Evolutionary conservation across 192 early-diverging fungal genomes (phyloP), one percentile per base, ranked within the genome.

Genomic region (Linderina pennispora): DNA sequence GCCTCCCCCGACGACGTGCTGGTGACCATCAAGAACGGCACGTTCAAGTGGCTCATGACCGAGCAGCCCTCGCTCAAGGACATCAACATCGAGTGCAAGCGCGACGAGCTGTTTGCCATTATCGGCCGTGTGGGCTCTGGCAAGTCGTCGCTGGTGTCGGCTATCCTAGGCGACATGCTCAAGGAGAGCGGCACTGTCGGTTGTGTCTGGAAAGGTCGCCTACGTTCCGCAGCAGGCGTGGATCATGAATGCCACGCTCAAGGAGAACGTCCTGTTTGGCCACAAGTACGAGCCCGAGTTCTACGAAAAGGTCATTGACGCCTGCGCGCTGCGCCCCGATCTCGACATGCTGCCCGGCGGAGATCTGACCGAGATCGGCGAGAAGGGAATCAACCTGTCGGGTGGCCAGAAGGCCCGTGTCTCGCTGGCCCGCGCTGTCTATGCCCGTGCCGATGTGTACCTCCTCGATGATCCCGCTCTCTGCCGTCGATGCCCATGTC

Each of bases 211-310:
- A 11, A 31, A 11, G 6, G 11, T 31, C 28, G 28, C 28, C 28
- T 31, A 31, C 11, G 28, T 31, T 5, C 28, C 28, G 11, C 28
- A 31, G 28, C 28, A 31, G 49, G 49, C 49, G 11, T 50, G 85
- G 32, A 88, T 89, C 3, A 87, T 91, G 20, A 92, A 94, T 57
- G 76, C 86, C 17, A 72, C 81, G 24, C 82, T 86, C 32, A 77
- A 88, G 36, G 90, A 97, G 39, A 98, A 98, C 62, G 88, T 99
- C 64, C 40, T 88, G 17, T 94, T 97, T 80, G 94, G 92, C 3
- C 73, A 77, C 39, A 72, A 74, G 2, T 93, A 73, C 58, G 84
- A 93, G 22, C 65, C 73, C 13, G 62, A 66, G 6, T 88, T 86
- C 31, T 97, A 94, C 53, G 78, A 88, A 36, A 68, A 67, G 31